Percentiles rank a stretch among this genome's conserved stretches.
These are phyloP conservation scores for Dendrobium catenatum DNA, from an alignment of 106 monocot species.

Conservation along the genomic window DNA sequence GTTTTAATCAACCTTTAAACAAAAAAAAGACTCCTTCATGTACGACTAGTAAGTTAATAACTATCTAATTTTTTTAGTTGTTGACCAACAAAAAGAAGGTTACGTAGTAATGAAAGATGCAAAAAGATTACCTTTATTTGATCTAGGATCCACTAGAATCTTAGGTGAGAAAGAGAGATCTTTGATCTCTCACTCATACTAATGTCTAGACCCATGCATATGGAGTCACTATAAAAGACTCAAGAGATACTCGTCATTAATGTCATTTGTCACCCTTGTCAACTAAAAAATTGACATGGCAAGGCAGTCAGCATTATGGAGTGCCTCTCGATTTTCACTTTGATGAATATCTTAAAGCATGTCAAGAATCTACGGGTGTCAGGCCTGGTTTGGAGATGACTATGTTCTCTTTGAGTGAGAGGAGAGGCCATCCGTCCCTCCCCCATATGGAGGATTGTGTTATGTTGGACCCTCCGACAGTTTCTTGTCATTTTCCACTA, in stretches of 20 bases:
- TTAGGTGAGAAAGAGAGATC: too few relatives aligned
- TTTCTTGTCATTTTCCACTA: slow-evolving; percentile 4
- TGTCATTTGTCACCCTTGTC: background rate
- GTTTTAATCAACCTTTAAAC: too few relatives aligned
- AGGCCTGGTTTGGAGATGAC: too few relatives aligned
- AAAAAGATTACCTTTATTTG: background rate
- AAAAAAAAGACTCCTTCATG: too few relatives aligned
- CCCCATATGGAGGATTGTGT: background rate
- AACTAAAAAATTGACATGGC: background rate
- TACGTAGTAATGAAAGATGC: too few relatives aligned
- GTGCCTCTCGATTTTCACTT: slow-evolving; percentile 6
- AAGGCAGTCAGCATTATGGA: background rate
- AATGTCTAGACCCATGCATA: too few relatives aligned
- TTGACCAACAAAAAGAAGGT: too few relatives aligned
- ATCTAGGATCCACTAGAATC: background rate
- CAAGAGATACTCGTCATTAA: too few relatives aligned
- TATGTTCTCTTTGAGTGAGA: background rate
- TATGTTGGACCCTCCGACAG: background rate
- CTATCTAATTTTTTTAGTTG: too few relatives aligned
- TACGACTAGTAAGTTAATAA: too few relatives aligned
- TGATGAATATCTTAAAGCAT: background rate
- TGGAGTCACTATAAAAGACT: too few relatives aligned
- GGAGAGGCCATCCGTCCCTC: background rate
- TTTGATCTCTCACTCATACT: too few relatives aligned
- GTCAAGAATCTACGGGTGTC: background rate